These are phyloP conservation scores for Metschnikowia corniflorae DNA, from an alignment of 805 yeast species.

Conservation along the genomic window DNA sequence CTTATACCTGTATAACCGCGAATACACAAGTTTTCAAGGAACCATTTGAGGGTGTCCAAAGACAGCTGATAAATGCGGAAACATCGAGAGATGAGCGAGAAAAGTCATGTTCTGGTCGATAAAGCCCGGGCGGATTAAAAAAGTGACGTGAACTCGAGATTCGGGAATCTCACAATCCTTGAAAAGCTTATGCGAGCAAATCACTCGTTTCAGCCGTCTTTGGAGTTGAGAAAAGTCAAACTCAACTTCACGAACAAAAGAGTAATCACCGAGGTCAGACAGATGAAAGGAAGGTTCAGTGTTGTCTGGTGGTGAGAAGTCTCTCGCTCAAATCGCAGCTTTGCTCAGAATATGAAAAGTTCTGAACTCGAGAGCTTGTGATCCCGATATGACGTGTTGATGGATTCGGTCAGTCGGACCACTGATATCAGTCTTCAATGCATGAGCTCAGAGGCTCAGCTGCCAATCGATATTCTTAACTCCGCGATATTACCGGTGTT, in stretches of 20 bases:
- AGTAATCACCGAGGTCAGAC: constrained; percentile 63
- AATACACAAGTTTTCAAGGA: constrained; percentile 43
- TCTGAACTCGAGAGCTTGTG: constrained; percentile 83
- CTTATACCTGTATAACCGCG: constrained; percentile 49
- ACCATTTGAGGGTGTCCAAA: constrained; percentile 53
- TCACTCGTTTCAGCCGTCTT: constrained; percentile 51
- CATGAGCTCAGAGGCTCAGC: constrained; percentile 60
- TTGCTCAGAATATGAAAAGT: constrained; percentile 88
- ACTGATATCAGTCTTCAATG: constrained; percentile 69
- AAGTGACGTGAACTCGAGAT: constrained; percentile 30
- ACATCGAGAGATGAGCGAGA: constrained; percentile 39
- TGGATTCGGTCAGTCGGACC: constrained; percentile 90
- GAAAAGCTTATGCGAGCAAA: constrained; percentile 31
- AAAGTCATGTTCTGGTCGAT: constrained; percentile 34
- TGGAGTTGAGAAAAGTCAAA: constrained; percentile 57
- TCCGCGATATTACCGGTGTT: constrained; percentile 80
- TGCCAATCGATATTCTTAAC: constrained; percentile 91
- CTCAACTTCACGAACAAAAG: constrained; percentile 54
- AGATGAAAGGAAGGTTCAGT: constrained; percentile 60
- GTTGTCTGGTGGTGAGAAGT: constrained; percentile 94
- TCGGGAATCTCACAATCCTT: constrained; percentile 30
- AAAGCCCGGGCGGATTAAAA: constrained; percentile 24
- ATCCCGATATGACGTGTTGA: constrained; percentile 92
- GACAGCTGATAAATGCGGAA: constrained; percentile 44
- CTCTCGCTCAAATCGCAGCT: constrained; percentile 87